These are phyloP conservation scores for Larix kaempferi DNA, from an alignment of 75 land plant species.

Conservation along the genomic window DNA sequence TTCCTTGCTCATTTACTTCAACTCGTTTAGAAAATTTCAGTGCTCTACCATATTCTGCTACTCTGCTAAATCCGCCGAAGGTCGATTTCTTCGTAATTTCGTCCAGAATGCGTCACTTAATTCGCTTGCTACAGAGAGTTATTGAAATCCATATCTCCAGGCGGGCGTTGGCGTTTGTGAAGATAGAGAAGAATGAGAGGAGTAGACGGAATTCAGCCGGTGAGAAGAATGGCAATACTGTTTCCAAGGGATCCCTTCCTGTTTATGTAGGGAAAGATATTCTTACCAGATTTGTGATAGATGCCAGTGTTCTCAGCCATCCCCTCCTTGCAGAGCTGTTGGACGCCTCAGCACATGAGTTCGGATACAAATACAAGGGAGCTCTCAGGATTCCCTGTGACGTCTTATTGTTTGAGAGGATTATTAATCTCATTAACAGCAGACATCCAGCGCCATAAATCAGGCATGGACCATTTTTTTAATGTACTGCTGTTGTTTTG, in stretches of 20 bases:
- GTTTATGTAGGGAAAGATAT: slow-evolving; percentile 36
- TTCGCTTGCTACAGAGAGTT: background rate
- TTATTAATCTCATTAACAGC: slow-evolving; percentile 4
- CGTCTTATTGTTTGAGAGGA: slow-evolving; percentile 18
- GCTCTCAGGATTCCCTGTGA: slow-evolving; percentile 36
- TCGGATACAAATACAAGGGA: slow-evolving; percentile 33
- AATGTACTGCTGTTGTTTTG: no score
- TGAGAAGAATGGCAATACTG: background rate
- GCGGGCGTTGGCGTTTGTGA: background rate
- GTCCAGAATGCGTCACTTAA: background rate
- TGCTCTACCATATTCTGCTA: no score
- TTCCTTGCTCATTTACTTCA: no score
- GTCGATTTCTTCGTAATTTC: background rate
- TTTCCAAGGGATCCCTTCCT: slow-evolving; percentile 24
- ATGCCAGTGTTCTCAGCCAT: slow-evolving; percentile 23
- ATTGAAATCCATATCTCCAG: no score
- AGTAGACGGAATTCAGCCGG: no score
- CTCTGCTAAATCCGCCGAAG: background rate
- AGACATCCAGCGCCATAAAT: background rate
- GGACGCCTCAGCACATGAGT: slow-evolving; percentile 27
- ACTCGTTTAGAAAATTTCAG: no score
- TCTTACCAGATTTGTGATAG: slow-evolving; percentile 21
- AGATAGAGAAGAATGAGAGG: background rate
- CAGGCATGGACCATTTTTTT: no score
- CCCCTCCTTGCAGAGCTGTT: slow-evolving; percentile 17